A percentile compares a stretch with the other conserved stretches of the same genome.
phyloP scores from a whole-genome alignment of 352 stramenopile species.

The Phytophthora niederhauseri region DNA sequence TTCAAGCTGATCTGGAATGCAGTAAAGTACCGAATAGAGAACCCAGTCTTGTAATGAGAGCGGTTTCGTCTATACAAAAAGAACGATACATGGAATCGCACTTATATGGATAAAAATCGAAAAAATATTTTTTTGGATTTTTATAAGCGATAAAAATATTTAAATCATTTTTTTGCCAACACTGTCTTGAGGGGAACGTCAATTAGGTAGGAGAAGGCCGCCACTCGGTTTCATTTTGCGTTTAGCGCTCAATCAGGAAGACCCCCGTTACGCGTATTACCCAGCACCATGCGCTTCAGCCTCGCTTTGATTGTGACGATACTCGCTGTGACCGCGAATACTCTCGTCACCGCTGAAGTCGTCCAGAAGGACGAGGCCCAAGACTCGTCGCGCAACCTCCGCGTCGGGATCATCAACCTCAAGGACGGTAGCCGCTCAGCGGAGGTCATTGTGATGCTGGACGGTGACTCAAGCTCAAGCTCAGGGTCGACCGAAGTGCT shows the following conservation, averaged over 20 bases:
- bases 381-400: background rate
- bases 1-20: no score
- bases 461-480: background rate
- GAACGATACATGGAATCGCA: no score
- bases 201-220: no score
- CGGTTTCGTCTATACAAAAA: no score
- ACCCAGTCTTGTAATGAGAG: no score
- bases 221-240: background rate
- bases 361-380: background rate
- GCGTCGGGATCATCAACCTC: background rate
- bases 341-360: background rate
- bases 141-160: no score
- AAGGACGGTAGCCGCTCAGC: background rate
- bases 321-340: background rate
- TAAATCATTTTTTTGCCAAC: no score
- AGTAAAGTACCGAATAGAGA: no score
- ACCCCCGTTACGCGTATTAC: background rate
- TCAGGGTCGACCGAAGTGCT: background rate
- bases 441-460: background rate
- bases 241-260: background rate
- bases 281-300: background rate
- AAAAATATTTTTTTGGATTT: no score
- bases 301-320: background rate
- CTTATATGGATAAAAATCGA: no score
- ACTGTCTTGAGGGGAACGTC: no score